Evolutionary conservation across 306 rosid species (phyloP).

Genomic region (Pyrus bretschneideri): DNA sequence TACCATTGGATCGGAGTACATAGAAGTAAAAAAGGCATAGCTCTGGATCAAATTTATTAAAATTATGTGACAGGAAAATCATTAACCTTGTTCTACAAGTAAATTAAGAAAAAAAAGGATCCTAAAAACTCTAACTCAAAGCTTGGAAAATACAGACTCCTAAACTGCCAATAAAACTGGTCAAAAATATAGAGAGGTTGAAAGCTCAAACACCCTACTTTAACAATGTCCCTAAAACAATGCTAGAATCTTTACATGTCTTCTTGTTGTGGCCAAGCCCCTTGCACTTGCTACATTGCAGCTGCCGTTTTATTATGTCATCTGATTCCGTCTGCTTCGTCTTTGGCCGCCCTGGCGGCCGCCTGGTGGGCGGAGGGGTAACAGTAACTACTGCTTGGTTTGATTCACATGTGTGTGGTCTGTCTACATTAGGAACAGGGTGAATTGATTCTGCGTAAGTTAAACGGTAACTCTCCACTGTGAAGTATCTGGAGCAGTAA

Average conservation of each 20-base stretch:
- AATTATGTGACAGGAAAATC: background rate
- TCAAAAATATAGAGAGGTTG: background rate
- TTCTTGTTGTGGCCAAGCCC: slow-evolving; percentile 97
- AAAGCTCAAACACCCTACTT: slow-evolving; percentile 19
- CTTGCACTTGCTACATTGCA: slow-evolving; percentile 94
- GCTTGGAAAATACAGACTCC: background rate
- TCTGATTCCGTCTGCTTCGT: slow-evolving; percentile 54
- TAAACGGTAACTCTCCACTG: slow-evolving; percentile 53
- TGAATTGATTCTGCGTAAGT: slow-evolving; percentile 74
- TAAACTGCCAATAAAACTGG: background rate
- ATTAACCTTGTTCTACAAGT: background rate
- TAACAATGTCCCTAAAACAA: slow-evolving; percentile 14
- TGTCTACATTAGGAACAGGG: slow-evolving; percentile 74
- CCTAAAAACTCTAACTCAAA: background rate
- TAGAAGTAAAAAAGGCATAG: background rate
- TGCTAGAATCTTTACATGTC: slow-evolving; percentile 59
- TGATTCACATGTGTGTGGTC: slow-evolving; percentile 39
- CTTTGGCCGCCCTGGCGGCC: slow-evolving; percentile 95
- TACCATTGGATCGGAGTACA: background rate
- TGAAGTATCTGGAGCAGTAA: slow-evolving; percentile 74
- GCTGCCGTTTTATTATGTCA: slow-evolving; percentile 81
- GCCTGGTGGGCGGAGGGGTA: slow-evolving; percentile 90
- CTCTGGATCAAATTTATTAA: background rate
- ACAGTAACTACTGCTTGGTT: slow-evolving; percentile 37
- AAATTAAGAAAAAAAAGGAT: background rate